Evolutionary conservation across 306 rosid species (phyloP), one percentile per base, ranked within the genome.

Genomic region (Acacia crassicarpa): DNA sequence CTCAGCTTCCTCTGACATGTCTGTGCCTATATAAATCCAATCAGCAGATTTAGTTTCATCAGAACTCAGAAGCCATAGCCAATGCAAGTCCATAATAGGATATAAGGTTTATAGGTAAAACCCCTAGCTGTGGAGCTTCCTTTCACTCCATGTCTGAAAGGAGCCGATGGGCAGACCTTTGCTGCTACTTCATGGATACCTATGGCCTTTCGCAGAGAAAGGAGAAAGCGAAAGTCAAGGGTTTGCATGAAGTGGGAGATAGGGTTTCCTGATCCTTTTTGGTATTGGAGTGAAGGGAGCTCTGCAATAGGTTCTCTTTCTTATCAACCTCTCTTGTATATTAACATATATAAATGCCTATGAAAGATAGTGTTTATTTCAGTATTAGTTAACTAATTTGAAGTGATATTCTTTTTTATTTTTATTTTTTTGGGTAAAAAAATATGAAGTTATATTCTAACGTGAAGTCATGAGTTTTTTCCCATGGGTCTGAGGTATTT

Each of bases 201-300:
- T 38, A 17, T 67, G 72, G 72, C 48, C 38, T 67, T 67, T 38
- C 48, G 27, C 48, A 67, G 25, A 38, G 58, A 3, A 3, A n/a
- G 27, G 22, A 38, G 25, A 20, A 67, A 35, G 72, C 16, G 48
- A 19, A 67, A 46, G 72, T 38, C 72, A 67, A 67, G 48, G 72
- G 72, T 67, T 20, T 67, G 72, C 48, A 67, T 38, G 72, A 67
- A 67, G 15, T 67, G 46, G 72, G 72, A 67, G 72, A 67, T 67
- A 19, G 72, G 72, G 72, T 17, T 35, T 5, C 72, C 15, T 67
- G 7, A 67, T 67, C 72, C 68, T 30, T 67, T 67, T 67, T 67
- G 46, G 25, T 19, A 67, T 67, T 67, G 72, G 72, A 67, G 72
- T 67, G 72, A 67, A 67, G 46, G 72, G 72, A 67, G 72, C 48